phyloP scores from a whole-genome alignment of 192 early-diverging fungal genomes.

The Coemansia asiatica region DNA sequence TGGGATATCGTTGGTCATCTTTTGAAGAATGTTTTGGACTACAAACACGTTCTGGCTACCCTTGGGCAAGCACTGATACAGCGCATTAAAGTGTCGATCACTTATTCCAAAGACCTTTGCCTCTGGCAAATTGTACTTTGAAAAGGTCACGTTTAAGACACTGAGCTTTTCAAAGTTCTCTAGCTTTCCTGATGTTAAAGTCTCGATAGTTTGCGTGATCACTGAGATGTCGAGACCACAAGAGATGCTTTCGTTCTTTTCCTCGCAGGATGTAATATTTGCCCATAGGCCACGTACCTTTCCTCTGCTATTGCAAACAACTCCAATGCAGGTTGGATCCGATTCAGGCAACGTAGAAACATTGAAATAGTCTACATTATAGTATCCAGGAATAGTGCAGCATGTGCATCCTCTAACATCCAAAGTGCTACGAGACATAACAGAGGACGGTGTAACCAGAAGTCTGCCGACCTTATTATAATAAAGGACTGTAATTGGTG shows the following conservation, averaged over 20 bases:
- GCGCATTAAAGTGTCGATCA: conserved; percentile 1
- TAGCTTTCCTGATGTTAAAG: conserved; percentile 4
- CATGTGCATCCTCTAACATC: background rate
- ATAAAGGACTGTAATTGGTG: background rate
- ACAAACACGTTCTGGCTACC: conserved; percentile 3
- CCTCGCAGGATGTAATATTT: background rate
- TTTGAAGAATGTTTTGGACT: conserved; percentile 14
- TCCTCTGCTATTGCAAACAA: conserved; percentile 3
- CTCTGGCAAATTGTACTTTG: background rate
- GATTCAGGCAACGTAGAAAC: background rate
- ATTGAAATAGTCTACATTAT: background rate
- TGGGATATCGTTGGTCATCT: background rate
- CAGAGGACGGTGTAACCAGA: background rate
- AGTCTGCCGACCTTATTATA: background rate
- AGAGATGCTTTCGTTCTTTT: background rate
- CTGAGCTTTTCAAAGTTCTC: conserved; percentile 3
- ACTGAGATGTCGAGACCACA: conserved; percentile 28
- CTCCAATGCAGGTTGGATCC: background rate
- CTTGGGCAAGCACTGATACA: background rate
- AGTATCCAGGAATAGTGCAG: background rate
- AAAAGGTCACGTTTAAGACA: conserved; percentile 34
- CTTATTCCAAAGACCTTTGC: conserved; percentile 33
- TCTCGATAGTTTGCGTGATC: conserved; percentile 8
- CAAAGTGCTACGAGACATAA: background rate
- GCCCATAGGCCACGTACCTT: conserved; percentile 1